Conservation (phyloP, 805 yeast species). For the Candida endomychidarum region DNA sequence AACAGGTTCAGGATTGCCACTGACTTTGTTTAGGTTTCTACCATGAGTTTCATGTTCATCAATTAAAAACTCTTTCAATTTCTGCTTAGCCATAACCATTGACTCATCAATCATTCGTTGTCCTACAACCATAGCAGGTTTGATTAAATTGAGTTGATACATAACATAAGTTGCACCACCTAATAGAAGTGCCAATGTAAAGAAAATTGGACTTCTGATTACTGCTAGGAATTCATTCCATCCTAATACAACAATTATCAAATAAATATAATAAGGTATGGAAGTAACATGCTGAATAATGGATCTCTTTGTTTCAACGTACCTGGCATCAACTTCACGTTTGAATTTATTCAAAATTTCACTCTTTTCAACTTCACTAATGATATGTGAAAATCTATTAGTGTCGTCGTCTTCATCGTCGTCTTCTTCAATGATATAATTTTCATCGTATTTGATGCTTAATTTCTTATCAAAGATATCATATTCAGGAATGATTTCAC, state of each 20-base stretch:
- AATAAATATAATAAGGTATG: constrained; percentile 81
- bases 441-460: constrained; percentile 23
- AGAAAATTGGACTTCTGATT: constrained; percentile 79
- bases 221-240: constrained; percentile 96
- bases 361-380: constrained; percentile 57
- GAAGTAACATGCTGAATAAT: constrained; percentile 72
- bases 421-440: constrained; percentile 22
- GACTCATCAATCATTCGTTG: constrained; percentile 59
- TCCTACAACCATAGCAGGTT: constrained; percentile 66
- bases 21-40: constrained; percentile 16
- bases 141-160: constrained; percentile 69
- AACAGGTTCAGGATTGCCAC: background rate
- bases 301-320: constrained; percentile 86
- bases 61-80: constrained; percentile 55
- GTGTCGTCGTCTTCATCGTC: constrained; percentile 28
- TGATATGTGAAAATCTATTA: constrained; percentile 53
- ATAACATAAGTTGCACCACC: constrained; percentile 66
- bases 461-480: constrained; percentile 36
- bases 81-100: constrained; percentile 55
- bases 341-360: constrained; percentile 60
- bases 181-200: constrained; percentile 56
- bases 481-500: constrained; percentile 60
- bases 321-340: constrained; percentile 74
- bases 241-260: constrained; percentile 72
- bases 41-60: constrained; percentile 45